These are phyloP conservation scores for Cryptococcus jaspeensis DNA, from an alignment of 1,284 basidiomycete species.

Conservation along the genomic window DNA sequence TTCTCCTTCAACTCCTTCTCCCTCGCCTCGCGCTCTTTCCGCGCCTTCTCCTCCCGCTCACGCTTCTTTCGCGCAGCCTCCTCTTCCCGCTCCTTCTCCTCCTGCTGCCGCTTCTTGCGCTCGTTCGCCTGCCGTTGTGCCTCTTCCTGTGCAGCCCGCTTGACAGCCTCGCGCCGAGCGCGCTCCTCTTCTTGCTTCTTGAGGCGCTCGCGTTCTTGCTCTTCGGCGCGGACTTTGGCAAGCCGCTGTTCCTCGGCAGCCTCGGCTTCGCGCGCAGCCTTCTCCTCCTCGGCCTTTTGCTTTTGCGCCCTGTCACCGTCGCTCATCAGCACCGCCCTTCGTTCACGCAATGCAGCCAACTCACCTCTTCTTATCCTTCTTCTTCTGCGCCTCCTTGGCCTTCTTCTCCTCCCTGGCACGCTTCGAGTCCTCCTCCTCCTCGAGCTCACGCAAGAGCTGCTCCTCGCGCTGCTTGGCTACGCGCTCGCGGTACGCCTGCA, in stretches of 20 bases:
- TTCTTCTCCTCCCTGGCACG: conserved; percentile 90
- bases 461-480: conserved; percentile 88
- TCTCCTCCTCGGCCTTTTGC: conserved; percentile 86
- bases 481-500: conserved; percentile 86
- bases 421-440: conserved; percentile 77
- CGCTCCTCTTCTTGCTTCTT: conserved; percentile 72
- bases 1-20: conserved; percentile 53
- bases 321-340: neutral
- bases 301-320: conserved; percentile 67
- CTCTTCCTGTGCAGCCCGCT: conserved; percentile 76
- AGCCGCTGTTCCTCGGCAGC: conserved; percentile 76
- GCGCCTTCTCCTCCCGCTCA: conserved; percentile 33
- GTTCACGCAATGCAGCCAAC: conserved; percentile 6
- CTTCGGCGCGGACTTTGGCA: conserved; percentile 63
- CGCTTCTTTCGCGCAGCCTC: conserved; percentile 43
- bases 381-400: conserved; percentile 93
- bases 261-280: conserved; percentile 72
- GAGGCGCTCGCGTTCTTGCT: conserved; percentile 63
- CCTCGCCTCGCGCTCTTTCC: conserved; percentile 29
- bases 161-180: conserved; percentile 67
- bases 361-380: conserved; percentile 71
- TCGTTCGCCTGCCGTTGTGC: conserved; percentile 56
- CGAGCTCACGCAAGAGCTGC: conserved; percentile 82
- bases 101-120: conserved; percentile 54
- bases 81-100: conserved; percentile 55